Percentiles rank a stretch among this genome's conserved stretches.
Evolutionary conservation across 108 stramenopile genomes (phyloP).

Genomic region (Phaeodactylum tricornutum): DNA sequence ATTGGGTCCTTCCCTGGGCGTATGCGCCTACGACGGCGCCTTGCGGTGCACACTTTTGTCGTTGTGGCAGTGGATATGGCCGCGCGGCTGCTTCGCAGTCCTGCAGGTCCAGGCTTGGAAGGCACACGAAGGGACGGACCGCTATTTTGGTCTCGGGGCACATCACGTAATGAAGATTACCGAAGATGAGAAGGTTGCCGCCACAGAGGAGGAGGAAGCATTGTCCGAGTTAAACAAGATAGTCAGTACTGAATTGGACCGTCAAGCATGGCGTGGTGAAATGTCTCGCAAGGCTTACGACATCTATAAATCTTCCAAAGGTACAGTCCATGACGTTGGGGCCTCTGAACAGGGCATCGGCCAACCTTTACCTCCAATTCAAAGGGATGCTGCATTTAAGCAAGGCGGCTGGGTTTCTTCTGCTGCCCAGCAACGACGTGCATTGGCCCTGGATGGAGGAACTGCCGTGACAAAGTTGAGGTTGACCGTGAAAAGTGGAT

Average conservation of each 20-base stretch:
- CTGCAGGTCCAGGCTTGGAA: conserved; percentile 35
- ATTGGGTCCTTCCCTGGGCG: conserved; percentile 22
- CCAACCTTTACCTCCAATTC: conserved; percentile 62
- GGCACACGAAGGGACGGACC: conserved; percentile 36
- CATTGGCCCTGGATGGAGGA: conserved; percentile 63
- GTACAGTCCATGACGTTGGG: conserved; percentile 9
- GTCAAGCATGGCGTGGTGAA: conserved; percentile 76
- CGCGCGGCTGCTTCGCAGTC: conserved; percentile 38
- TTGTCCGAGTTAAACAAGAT: conserved; percentile 35
- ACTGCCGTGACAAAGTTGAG: conserved; percentile 70
- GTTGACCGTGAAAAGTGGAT: conserved; percentile 34
- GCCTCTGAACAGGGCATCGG: conserved; percentile 51
- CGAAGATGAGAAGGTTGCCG: conserved; percentile 56
- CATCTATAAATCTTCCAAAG: conserved; percentile 26
- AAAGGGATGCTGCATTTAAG: conserved; percentile 63
- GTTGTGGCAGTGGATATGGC: conserved; percentile 83
- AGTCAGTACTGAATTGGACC: conserved; percentile 48
- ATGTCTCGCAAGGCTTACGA: conserved; percentile 56
- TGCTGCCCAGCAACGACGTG: conserved; percentile 67
- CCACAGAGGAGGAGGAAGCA: conserved; percentile 41
- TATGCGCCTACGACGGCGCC: conserved; percentile 55
- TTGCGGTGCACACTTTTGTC: conserved; percentile 63
- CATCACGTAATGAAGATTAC: conserved; percentile 63
- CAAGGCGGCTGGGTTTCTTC: conserved; percentile 82
- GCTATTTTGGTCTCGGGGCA: conserved; percentile 47